Percentiles rank a stretch among this genome's conserved stretches.
These are phyloP conservation scores for Stephania japonica DNA, from an alignment of 164 flowering plant genomes.

Conservation along the genomic window DNA sequence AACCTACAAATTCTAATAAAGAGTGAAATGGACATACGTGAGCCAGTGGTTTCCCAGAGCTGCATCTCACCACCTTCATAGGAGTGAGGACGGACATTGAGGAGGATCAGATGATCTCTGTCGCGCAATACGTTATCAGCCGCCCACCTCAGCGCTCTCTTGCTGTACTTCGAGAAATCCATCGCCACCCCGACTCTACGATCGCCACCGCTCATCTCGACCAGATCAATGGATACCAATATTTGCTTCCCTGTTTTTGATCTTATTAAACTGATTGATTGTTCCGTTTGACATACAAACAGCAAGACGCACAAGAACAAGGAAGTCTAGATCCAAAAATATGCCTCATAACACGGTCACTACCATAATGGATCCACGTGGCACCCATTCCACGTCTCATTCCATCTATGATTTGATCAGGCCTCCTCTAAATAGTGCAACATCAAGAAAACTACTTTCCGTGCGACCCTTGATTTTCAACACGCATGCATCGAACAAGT, in stretches of 20 bases:
- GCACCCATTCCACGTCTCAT: no score
- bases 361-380: not conserved
- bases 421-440: no score
- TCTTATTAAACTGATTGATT: not conserved
- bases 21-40: slow-evolving; percentile 44
- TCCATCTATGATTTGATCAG: no score
- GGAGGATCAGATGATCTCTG: slow-evolving; percentile 72
- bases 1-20: no score
- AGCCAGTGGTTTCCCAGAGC: slow-evolving; percentile 88
- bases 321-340: not conserved
- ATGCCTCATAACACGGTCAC: not conserved
- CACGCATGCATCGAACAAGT: no score
- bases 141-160: slow-evolving; percentile 70
- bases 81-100: slow-evolving; percentile 41
- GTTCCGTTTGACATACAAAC: no score
- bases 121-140: slow-evolving; percentile 53
- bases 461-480: no score
- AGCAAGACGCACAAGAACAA: no score
- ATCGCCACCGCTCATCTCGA: slow-evolving; percentile 32
- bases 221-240: not conserved
- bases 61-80: slow-evolving; percentile 82
- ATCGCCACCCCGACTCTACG: slow-evolving; percentile 76
- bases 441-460: no score
- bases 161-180: slow-evolving; percentile 82
- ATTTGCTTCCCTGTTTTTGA: not conserved